These are phyloP conservation scores for Kwoniella dendrophila DNA, from an alignment of 768 basidiomycete species.

Conservation along the genomic window DNA sequence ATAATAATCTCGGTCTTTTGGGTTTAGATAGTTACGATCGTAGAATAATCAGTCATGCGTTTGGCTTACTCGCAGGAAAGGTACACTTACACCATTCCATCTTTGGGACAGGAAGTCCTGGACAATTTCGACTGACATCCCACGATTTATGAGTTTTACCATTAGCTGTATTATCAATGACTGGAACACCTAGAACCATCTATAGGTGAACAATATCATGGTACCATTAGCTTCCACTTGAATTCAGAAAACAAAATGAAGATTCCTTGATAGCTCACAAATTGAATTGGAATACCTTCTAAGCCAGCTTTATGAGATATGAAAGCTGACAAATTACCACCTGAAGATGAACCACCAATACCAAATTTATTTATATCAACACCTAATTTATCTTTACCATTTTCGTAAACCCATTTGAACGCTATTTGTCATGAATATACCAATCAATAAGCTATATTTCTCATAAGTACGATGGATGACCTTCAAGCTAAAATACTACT, in stretches of 20 bases:
- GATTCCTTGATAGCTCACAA: conserved; percentile 15
- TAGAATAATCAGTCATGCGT: too few relatives aligned
- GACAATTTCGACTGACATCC: conserved; percentile 64
- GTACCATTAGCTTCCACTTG: not conserved
- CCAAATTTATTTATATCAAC: conserved; percentile 64
- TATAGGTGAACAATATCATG: conserved; percentile 64
- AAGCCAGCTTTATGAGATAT: conserved; percentile 67
- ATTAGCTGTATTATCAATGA: conserved; percentile 70
- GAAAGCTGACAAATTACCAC: conserved; percentile 71
- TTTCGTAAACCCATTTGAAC: conserved; percentile 64
- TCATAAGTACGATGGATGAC: not conserved
- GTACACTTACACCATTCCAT: conserved; percentile 72
- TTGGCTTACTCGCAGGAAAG: not conserved
- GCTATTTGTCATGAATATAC: conserved; percentile 44
- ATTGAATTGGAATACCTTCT: conserved; percentile 31
- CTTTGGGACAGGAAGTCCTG: conserved; percentile 65
- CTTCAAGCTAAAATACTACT: not conserved
- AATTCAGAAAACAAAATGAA: not conserved
- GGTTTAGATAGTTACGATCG: too few relatives aligned
- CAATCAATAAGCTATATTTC: not conserved
- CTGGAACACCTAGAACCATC: conserved; percentile 71
- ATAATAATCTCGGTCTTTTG: conserved; percentile 57
- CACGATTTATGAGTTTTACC: conserved; percentile 60
- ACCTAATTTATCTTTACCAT: conserved; percentile 61
- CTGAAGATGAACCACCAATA: conserved; percentile 75